Conservation (phyloP, 1,284 basidiomycete genomes). For the Mrakiaceae sp. region DNA sequence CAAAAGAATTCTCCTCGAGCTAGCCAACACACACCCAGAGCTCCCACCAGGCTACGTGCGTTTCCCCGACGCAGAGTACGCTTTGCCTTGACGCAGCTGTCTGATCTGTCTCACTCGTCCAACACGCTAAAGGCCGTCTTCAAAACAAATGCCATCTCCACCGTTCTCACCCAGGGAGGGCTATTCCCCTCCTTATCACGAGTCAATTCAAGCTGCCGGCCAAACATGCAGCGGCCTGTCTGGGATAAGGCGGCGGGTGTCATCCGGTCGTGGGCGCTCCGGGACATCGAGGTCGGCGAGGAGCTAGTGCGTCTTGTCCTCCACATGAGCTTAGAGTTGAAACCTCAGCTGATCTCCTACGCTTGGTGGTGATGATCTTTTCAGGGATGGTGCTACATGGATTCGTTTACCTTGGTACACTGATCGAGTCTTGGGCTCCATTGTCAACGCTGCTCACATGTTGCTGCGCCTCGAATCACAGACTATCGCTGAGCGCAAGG, state of each 20-base stretch:
- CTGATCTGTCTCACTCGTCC: no score
- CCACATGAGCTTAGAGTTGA: background rate
- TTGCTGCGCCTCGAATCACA: slow-evolving; percentile 4
- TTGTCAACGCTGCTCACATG: background rate
- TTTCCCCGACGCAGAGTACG: background rate
- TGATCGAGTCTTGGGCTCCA: background rate
- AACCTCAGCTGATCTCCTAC: background rate
- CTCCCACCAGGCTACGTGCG: slow-evolving; percentile 19
- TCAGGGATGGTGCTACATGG: background rate
- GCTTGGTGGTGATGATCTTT: background rate
- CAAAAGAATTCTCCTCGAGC: slow-evolving; percentile 15
- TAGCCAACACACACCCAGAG: slow-evolving; percentile 21
- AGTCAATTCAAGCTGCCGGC: slow-evolving; percentile 23
- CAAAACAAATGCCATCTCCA: slow-evolving; percentile 24
- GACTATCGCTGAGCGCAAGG: slow-evolving; percentile 1
- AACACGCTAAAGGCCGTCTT: slow-evolving; percentile 17
- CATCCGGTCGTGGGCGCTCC: slow-evolving; percentile 16
- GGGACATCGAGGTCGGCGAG: slow-evolving; percentile 20
- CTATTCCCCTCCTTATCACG: slow-evolving; percentile 21
- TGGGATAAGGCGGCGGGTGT: slow-evolving; percentile 16
- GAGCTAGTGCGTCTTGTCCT: slow-evolving; percentile 20
- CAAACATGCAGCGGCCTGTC: slow-evolving; percentile 19
- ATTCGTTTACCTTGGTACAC: background rate
- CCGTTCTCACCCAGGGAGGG: slow-evolving; percentile 17
- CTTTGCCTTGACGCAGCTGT: background rate